Base-by-base conservation (phyloP, 768 basidiomycete genomes). In the Mycena sanguinolenta region DNA sequence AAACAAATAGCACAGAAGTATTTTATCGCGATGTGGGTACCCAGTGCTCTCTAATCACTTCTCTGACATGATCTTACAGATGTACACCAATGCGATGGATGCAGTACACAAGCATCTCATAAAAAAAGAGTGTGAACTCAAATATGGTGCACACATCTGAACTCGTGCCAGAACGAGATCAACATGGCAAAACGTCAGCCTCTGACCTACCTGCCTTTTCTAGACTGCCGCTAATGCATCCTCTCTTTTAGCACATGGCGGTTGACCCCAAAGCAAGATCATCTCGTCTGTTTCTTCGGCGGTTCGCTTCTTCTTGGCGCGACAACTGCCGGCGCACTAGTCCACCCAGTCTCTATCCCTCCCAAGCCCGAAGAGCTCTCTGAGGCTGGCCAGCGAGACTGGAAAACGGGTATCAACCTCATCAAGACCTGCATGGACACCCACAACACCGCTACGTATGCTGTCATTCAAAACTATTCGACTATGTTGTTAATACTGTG, bases 201-300 rank as follows among this genome's bases (percentile, higher is more conserved):
- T 36, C 27, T 25, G 28, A 17, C 36, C 16, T 53, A 10, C 23
- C 60, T 32, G n/a, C n/a, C n/a, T 21, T 28, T 42, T 19, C 30
- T 30, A 19, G n/a, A 60, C 7, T 27, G 39, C 6, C 17, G 66
- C 62, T 54, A 53, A 61, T 14, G 19, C 32, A 5, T 10, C 6
- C 53, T 61, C 52, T 25, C 16, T 67, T n/a, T 39, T 73, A 94
- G 94, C 28, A 82, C 83, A 38, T 96, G 95, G 95, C 87, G 88
- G 21, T 82, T 94, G 30, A 85, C 86, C 13, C 94, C 94, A 13
- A 97, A 98, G 78, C 97, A 72, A 58, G 97, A 99, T 77, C 97
- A 98, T 78, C 89, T 99, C 38, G 96, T 94, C 4, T 98, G 97
- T 81, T 99, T 98, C 89, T 83, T 99, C 38, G 95, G 92, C 23